These are phyloP conservation scores for Myriosclerotinia curreyana DNA, from an alignment of 2,329 filamentous ascomycete genomes.

Conservation along the genomic window DNA sequence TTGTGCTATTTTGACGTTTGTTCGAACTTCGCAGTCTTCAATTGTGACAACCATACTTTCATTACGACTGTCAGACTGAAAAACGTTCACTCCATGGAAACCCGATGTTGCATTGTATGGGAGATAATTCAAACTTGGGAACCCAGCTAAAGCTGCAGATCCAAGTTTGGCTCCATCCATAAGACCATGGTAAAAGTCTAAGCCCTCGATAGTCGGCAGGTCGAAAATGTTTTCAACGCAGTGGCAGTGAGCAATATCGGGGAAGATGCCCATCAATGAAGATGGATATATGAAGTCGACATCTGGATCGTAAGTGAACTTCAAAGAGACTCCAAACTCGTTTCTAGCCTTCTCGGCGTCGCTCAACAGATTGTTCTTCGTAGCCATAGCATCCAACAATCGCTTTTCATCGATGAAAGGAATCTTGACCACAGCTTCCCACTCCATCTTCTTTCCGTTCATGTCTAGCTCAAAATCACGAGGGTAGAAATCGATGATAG, in stretches of 20 bases:
- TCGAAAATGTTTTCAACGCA: slow-evolving; percentile 98
- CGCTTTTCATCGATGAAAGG: slow-evolving; percentile 95
- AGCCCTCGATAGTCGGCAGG: slow-evolving; percentile 83
- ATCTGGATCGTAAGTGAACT: slow-evolving; percentile 81
- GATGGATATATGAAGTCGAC: slow-evolving; percentile 82
- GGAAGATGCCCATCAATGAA: slow-evolving; percentile 84
- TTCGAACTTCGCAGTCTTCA: slow-evolving; percentile 67
- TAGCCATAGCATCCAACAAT: slow-evolving; percentile 78
- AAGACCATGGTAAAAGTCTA: slow-evolving; percentile 80
- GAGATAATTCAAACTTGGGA: slow-evolving; percentile 83
- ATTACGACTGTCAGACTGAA: slow-evolving; percentile 92
- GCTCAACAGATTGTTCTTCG: slow-evolving; percentile 74
- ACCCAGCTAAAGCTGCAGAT: slow-evolving; percentile 80
- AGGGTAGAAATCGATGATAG: slow-evolving; percentile 97
- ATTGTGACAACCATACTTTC: slow-evolving; percentile 94
- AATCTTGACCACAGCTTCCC: slow-evolving; percentile 98
- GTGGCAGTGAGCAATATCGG: slow-evolving; percentile 79
- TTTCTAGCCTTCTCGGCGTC: slow-evolving; percentile 80
- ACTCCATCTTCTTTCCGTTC: slow-evolving; percentile 99
- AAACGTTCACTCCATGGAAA: slow-evolving; percentile 89
- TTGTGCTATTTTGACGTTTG: slow-evolving; percentile 70
- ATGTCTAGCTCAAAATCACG: slow-evolving; percentile 96
- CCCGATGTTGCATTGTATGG: slow-evolving; percentile 78
- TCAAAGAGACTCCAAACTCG: slow-evolving; percentile 85
- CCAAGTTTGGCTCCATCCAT: slow-evolving; percentile 82